These are phyloP conservation scores for Coniochaeta ligniaria DNA, from an alignment of 2,329 filamentous ascomycete species.

Conservation along the genomic window DNA sequence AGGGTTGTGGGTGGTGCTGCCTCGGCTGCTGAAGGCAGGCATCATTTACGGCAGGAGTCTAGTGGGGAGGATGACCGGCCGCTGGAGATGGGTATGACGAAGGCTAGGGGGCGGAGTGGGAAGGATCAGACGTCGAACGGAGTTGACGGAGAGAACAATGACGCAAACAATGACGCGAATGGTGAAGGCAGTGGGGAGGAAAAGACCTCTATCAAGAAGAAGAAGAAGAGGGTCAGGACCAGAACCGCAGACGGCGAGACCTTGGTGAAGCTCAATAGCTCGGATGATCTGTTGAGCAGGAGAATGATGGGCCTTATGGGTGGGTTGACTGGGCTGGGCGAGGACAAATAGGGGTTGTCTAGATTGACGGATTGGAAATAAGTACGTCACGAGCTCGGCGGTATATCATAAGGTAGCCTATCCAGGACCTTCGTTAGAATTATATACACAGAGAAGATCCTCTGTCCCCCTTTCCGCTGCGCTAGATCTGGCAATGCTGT, in stretches of 20 bases:
- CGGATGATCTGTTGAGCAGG: slow-evolving; percentile 48
- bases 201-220: slow-evolving; percentile 23
- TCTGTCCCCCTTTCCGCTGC: neutral
- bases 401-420: neutral
- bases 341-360: slow-evolving; percentile 20
- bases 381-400: neutral
- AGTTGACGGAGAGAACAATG: slow-evolving; percentile 3
- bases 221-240: slow-evolving; percentile 23
- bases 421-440: no score
- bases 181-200: slow-evolving; percentile 5
- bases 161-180: slow-evolving; percentile 3
- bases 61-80: slow-evolving; percentile 75
- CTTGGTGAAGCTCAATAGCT: slow-evolving; percentile 47
- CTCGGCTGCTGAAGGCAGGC: slow-evolving; percentile 15
- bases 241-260: slow-evolving; percentile 32
- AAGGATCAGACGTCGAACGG: slow-evolving; percentile 15
- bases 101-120: slow-evolving; percentile 23
- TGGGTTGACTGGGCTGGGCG: slow-evolving; percentile 40
- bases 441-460: neutral
- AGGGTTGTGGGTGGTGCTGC: slow-evolving; percentile 2
- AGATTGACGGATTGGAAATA: neutral
- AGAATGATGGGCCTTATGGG: slow-evolving; percentile 52
- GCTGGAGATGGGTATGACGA: slow-evolving; percentile 69
- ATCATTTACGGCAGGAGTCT: slow-evolving; percentile 48
- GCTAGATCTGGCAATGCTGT: no score